Conservation (phyloP, 495 filamentous ascomycete genomes). For the Coniosporium apollinis region DNA sequence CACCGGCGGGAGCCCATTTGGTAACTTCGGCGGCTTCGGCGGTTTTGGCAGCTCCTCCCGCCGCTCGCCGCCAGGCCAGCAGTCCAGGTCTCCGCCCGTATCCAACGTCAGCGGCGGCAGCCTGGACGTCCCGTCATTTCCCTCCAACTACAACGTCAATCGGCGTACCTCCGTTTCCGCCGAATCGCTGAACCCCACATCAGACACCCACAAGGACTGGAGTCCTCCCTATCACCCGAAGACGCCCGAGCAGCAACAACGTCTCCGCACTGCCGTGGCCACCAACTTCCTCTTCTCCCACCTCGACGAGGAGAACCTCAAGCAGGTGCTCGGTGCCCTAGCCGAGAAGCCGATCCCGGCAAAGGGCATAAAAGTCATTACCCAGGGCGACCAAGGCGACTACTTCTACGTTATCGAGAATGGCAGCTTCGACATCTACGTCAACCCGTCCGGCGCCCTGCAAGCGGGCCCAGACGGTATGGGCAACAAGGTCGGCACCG, state of each 20-base stretch:
- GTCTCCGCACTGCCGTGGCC: slow-evolving; percentile 67
- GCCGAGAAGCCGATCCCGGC: slow-evolving; percentile 91
- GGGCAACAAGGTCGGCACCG: slow-evolving; percentile 66
- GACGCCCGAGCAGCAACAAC: slow-evolving; percentile 57
- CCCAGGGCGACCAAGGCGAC: slow-evolving; percentile 88
- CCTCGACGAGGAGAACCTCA: slow-evolving; percentile 79
- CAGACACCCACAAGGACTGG: slow-evolving; percentile 75
- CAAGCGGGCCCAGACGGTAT: slow-evolving; percentile 72
- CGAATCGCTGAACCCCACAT: slow-evolving; percentile 81
- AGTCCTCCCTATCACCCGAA: slow-evolving; percentile 71
- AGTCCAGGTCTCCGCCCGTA: slow-evolving; percentile 3
- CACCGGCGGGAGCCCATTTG: slow-evolving; percentile 14
- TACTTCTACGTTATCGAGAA: slow-evolving; percentile 96
- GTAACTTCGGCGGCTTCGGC: slow-evolving; percentile 20
- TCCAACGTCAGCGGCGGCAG: slow-evolving; percentile 2
- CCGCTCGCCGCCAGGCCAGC: slow-evolving; percentile 10
- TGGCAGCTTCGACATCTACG: slow-evolving; percentile 79
- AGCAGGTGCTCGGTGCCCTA: slow-evolving; percentile 74
- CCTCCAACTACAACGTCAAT: slow-evolving; percentile 81
- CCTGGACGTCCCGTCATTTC: slow-evolving; percentile 48
- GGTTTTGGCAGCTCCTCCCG: slow-evolving; percentile 22
- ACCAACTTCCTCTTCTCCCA: slow-evolving; percentile 90
- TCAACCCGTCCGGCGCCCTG: slow-evolving; percentile 63
- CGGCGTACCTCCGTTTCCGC: slow-evolving; percentile 93
- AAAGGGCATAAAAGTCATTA: slow-evolving; percentile 91